Conservation (phyloP, 495 filamentous ascomycete species). For the Aspergillus heteromorphus region DNA sequence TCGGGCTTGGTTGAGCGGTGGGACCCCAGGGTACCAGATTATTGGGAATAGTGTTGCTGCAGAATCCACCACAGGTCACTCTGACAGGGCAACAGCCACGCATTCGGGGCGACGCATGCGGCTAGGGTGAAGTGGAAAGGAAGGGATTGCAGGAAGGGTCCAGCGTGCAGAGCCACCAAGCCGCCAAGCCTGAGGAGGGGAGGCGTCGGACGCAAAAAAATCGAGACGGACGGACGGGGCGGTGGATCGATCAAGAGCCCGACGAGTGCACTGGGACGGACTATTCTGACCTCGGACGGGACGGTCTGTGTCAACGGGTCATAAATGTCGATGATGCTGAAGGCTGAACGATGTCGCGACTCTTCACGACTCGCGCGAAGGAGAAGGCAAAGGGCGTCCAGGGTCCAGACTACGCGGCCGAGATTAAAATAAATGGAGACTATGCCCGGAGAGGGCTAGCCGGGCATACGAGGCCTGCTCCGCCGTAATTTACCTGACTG, state of each 20-base stretch:
- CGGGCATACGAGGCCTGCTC: neutral
- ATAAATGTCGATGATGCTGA: too few relatives aligned
- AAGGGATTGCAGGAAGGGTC: neutral
- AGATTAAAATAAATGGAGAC: neutral
- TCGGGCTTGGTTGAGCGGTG: neutral
- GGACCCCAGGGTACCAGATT: slow-evolving; percentile 4
- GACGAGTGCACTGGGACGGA: too few relatives aligned
- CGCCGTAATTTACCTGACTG: neutral
- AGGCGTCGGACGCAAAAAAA: neutral
- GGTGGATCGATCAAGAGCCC: too few relatives aligned
- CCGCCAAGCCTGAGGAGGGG: too few relatives aligned
- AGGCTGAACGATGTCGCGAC: too few relatives aligned
- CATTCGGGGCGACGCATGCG: slow-evolving; percentile 11
- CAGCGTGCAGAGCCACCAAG: too few relatives aligned
- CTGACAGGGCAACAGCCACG: slow-evolving; percentile 12
- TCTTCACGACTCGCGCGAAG: too few relatives aligned
- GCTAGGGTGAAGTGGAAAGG: neutral
- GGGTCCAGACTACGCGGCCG: neutral
- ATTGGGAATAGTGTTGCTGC: slow-evolving; percentile 11
- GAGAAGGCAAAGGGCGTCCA: neutral
- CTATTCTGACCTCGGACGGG: too few relatives aligned
- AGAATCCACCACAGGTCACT: slow-evolving; percentile 4
- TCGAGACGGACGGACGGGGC: neutral
- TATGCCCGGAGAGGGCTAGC: neutral
- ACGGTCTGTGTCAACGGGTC: too few relatives aligned